phyloP scores from a whole-genome alignment of 805 yeast genomes.

The Saccharomycopsis oosterbeekiorum region DNA sequence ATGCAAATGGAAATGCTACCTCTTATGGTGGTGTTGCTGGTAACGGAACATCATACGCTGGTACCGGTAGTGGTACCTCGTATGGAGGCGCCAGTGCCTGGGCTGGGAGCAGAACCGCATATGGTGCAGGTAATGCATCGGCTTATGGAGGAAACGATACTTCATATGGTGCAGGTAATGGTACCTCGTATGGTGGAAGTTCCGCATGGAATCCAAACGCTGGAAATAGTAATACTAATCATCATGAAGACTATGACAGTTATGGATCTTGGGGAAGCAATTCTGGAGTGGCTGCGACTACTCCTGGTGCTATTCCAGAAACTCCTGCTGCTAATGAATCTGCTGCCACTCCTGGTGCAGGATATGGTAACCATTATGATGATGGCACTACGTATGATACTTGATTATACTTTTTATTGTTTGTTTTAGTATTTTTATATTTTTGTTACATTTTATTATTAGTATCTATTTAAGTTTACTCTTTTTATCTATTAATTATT shows the following conservation, averaged over 20 bases:
- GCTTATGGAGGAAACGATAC: conserved; percentile 19
- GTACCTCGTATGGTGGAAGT: conserved; percentile 31
- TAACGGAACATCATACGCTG: conserved; percentile 35
- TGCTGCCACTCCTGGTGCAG: conserved; percentile 19
- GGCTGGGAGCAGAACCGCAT: conserved; percentile 24
- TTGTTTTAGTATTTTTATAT: background rate
- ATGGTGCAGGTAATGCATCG: conserved; percentile 21
- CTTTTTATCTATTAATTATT: too few relatives aligned
- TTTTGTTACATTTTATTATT: background rate
- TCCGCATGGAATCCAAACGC: conserved; percentile 29
- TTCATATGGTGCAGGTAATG: conserved; percentile 21
- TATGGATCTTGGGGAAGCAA: conserved; percentile 30
- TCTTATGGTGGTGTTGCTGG: conserved; percentile 32
- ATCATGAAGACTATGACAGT: conserved; percentile 25
- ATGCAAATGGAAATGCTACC: conserved; percentile 19
- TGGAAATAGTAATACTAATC: conserved; percentile 24
- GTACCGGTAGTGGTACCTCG: conserved; percentile 32
- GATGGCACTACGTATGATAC: background rate
- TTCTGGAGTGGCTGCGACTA: conserved; percentile 23
- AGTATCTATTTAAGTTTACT: background rate
- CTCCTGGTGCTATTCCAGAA: conserved; percentile 27
- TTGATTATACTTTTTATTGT: background rate
- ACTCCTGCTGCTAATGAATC: conserved; percentile 28
- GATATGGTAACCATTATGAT: conserved; percentile 9
- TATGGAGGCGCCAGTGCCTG: conserved; percentile 35